Evolutionary conservation across 2,329 filamentous ascomycete species (phyloP).

Genomic region (Phialocephala sp.): DNA sequence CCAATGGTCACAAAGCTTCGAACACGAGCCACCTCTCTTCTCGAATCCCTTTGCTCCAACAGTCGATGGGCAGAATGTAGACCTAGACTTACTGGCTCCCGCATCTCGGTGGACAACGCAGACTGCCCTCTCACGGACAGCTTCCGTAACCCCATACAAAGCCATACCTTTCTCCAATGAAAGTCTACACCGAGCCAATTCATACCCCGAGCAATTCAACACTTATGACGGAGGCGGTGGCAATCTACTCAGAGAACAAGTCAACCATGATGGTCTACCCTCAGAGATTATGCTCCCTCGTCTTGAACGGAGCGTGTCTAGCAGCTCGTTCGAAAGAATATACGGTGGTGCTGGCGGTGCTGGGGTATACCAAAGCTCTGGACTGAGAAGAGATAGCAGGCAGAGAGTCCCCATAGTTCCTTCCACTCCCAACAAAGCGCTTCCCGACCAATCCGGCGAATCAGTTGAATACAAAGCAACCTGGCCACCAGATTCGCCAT

Average conservation of each 20-base stretch:
- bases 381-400: neutral
- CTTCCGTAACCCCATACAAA: neutral
- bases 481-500: neutral
- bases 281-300: constrained; percentile 2
- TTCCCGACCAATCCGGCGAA: neutral
- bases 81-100: neutral
- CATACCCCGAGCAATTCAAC: neutral
- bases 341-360: neutral
- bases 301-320: neutral
- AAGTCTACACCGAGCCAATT: neutral
- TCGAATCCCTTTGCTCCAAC: neutral
- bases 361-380: neutral
- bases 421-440: neutral
- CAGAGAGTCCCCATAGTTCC: neutral
- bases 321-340: neutral
- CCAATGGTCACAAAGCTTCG: neutral
- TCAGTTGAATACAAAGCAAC: neutral
- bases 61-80: neutral
- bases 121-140: neutral
- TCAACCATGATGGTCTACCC: too few species aligned
- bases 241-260: neutral
- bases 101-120: neutral
- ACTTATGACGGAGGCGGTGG: neutral
- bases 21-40: neutral
- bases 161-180: neutral